Base-by-base conservation (phyloP, 257 asterid species). In the Paraleonurus japonicus region DNA sequence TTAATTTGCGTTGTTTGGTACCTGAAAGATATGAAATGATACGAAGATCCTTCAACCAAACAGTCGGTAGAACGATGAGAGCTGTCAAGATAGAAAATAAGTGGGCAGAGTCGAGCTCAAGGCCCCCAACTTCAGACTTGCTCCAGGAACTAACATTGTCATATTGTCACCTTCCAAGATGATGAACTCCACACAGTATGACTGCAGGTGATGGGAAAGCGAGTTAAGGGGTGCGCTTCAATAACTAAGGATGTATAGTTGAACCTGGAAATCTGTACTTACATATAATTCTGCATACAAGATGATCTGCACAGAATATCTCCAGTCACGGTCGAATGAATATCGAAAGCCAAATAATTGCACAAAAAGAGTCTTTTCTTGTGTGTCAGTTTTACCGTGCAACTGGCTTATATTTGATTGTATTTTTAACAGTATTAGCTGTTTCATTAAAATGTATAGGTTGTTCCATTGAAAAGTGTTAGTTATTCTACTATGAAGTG, bases 101-200 rank as follows among this genome's bases (percentile, higher is more conserved):
- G 74, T 86, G 96, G 75, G 19, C 33, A 43, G 98, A 85, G 66
- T 89, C 95, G 30, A 92, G 75, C 61, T 84, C 70, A 57, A 86
- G 57, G 73, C 90, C 87, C n/a, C 79, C 77, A 71, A 84, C 37
- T 81, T 78, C 20, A 92, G 50, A 59, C 83, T 75, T 71, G 87
- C 73, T 75, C 87, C 87, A 1, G 98, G 98, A 65, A 89, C 89
- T 57, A 92, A 76, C 22, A 80, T 73, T 37, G 94, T 82, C 57
- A 92, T 88, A 70, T 92, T 92, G 79, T 86, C 93, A 43, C 96
- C 98, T 86, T 92, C 95, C 82, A 89, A 78, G 39, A 85, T 92
- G 72, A 92, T 81, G 69, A 82, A 85, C 76, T 92, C 98, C 72
- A 89, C 92, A 63, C 95, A 92, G 48, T 85, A 85, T 63, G 96